These are phyloP conservation scores for Fraxinus xanthoxyloides DNA, from an alignment of 305 asterid species.

Conservation along the genomic window DNA sequence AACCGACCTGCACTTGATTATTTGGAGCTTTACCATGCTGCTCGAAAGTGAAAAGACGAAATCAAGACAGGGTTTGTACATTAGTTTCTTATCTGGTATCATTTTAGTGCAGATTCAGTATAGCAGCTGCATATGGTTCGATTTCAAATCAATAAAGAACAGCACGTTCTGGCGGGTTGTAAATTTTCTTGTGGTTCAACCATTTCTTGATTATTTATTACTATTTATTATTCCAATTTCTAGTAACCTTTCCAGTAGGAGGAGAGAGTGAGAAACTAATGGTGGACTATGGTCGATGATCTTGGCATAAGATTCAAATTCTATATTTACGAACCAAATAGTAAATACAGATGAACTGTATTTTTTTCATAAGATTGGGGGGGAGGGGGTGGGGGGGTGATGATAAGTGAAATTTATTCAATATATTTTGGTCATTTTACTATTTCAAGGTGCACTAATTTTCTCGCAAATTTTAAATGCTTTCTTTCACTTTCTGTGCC, in stretches of 20 bases:
- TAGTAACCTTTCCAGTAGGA: not conserved
- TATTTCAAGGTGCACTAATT: not conserved
- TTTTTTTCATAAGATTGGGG: not conserved
- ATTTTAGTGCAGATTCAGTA: conserved; percentile 8
- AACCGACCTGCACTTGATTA: conserved; percentile 97
- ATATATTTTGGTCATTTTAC: not conserved
- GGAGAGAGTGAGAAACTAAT: not conserved
- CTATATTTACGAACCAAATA: not conserved
- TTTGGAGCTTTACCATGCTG: conserved; percentile 95
- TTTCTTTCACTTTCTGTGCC: conserved; percentile 24
- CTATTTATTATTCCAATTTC: not conserved
- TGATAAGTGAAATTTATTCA: conserved; percentile 17
- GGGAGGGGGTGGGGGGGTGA: not conserved
- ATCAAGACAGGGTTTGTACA: conserved; percentile 37
- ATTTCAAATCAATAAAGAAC: not conserved
- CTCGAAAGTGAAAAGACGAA: conserved; percentile 52
- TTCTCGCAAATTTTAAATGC: conserved; percentile 16
- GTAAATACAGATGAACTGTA: not conserved
- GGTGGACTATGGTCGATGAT: not conserved
- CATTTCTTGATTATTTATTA: conserved; percentile 11
- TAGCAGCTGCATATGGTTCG: conserved; percentile 1
- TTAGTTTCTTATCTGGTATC: conserved; percentile 23
- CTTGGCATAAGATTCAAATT: not conserved
- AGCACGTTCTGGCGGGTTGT: conserved; percentile 11
- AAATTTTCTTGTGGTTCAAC: conserved; percentile 5